These are phyloP conservation scores for Gardenia jasminoides DNA, from an alignment of 257 asterid genomes.

Conservation along the genomic window DNA sequence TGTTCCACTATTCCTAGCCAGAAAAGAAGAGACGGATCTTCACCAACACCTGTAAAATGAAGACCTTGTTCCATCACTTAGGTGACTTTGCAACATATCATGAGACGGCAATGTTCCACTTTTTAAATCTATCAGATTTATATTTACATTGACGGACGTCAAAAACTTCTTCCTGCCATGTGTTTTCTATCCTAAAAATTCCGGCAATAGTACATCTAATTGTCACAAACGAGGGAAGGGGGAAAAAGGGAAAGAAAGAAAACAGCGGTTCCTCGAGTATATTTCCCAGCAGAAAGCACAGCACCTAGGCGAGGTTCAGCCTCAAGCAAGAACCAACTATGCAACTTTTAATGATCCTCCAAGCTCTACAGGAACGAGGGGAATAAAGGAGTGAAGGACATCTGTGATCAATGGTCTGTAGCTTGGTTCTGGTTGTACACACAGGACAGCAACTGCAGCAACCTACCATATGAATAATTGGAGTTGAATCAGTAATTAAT, in stretches of 20 bases:
- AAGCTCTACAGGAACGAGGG: slow-evolving; percentile 86
- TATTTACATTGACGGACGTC: slow-evolving; percentile 32
- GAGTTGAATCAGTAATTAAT: slow-evolving; percentile 6
- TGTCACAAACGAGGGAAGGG: slow-evolving; percentile 11
- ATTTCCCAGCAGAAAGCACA: slow-evolving; percentile 6
- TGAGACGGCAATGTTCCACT: neutral
- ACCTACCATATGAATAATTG: slow-evolving; percentile 43
- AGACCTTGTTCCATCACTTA: neutral
- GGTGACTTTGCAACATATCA: neutral
- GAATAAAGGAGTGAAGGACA: slow-evolving; percentile 91
- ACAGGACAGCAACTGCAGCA: slow-evolving; percentile 94
- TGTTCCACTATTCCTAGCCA: neutral
- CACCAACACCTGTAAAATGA: neutral
- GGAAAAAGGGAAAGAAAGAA: neutral
- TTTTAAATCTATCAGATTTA: slow-evolving; percentile 33
- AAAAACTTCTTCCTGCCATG: slow-evolving; percentile 19
- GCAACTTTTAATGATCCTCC: slow-evolving; percentile 77
- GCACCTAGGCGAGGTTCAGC: slow-evolving; percentile 16
- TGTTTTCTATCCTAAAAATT: slow-evolving; percentile 23
- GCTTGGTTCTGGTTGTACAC: slow-evolving; percentile 96
- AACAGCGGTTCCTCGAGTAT: slow-evolving; percentile 13
- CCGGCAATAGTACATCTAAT: slow-evolving; percentile 17
- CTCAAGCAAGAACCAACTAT: slow-evolving; percentile 31
- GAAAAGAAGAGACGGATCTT: neutral
- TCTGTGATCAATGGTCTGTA: slow-evolving; percentile 92